These are phyloP conservation scores for Platanus orientalis DNA, from an alignment of 164 flowering plant species.

Conservation along the genomic window DNA sequence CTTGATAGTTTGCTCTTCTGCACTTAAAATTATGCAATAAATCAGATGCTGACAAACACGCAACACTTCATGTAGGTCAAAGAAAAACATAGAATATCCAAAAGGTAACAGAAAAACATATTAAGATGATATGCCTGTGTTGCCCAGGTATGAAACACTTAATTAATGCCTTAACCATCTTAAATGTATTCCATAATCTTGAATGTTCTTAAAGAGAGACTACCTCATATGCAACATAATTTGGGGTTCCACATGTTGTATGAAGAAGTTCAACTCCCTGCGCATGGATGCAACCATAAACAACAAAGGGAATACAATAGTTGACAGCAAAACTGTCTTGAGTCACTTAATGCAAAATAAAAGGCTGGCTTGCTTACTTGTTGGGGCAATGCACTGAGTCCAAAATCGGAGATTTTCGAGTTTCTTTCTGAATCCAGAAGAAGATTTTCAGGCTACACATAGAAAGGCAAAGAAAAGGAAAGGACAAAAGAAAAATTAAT, in stretches of 20 bases:
- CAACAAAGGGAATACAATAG: neutral
- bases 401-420: constrained; percentile 96
- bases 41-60: neutral
- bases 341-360: neutral
- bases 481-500: constrained; percentile 6
- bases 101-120: constrained; percentile 8
- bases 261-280: constrained; percentile 93
- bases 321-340: neutral
- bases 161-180: neutral
- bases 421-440: constrained; percentile 82
- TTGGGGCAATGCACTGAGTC: constrained; percentile 86
- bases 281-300: constrained; percentile 9
- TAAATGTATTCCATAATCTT: neutral
- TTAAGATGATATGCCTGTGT: neutral
- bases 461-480: neutral
- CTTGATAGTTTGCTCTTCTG: too few relatives aligned
- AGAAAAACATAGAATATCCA: too few relatives aligned
- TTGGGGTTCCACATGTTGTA: constrained; percentile 99
- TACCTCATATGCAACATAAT: constrained; percentile 99
- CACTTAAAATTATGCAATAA: too few relatives aligned
- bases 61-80: too few relatives aligned
- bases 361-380: constrained; percentile 44
- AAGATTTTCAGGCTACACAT: constrained; percentile 89
- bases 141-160: neutral
- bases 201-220: neutral